phyloP scores from a whole-genome alignment of 352 stramenopile genomes.

The Globisporangium parvum region DNA sequence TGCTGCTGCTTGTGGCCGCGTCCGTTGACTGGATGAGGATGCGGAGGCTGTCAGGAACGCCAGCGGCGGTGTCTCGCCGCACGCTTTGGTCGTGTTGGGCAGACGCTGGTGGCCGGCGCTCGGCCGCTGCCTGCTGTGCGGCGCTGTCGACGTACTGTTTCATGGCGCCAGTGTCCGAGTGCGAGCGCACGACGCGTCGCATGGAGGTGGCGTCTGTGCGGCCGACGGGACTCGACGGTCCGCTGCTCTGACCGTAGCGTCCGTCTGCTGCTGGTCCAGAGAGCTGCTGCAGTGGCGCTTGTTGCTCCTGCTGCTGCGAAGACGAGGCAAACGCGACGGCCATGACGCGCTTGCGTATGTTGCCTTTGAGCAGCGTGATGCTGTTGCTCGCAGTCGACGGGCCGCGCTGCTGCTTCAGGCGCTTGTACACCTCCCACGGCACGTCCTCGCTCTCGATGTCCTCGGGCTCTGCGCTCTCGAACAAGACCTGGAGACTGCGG shows the following conservation, averaged over 20 bases:
- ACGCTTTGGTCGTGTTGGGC: too few species aligned
- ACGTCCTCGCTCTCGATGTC: conserved; percentile 74
- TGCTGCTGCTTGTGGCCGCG: background rate
- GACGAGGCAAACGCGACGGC: background rate
- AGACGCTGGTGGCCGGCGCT: too few species aligned
- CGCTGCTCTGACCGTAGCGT: background rate
- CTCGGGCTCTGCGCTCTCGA: conserved; percentile 46
- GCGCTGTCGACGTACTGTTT: conserved; percentile 6
- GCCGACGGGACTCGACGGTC: conserved; percentile 2
- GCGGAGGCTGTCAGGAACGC: conserved; percentile 2
- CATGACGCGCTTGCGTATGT: conserved; percentile 44
- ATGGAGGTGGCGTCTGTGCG: conserved; percentile 7
- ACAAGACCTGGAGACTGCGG: conserved; percentile 48
- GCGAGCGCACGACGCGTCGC: conserved; percentile 26
- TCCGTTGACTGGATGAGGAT: conserved; percentile 5
- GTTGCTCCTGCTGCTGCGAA: background rate
- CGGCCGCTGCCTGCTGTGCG: background rate
- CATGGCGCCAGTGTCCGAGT: conserved; percentile 42
- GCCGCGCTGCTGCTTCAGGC: conserved; percentile 56
- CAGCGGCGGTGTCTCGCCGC: background rate
- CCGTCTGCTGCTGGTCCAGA: background rate
- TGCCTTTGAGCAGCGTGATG: conserved; percentile 55
- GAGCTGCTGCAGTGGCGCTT: background rate
- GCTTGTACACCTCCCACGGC: conserved; percentile 77
- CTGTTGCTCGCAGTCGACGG: conserved; percentile 54